Percentiles rank a stretch among this genome's conserved stretches.
Conservation (phyloP, 208 protist genomes). For the Entamoeba invadens region DNA sequence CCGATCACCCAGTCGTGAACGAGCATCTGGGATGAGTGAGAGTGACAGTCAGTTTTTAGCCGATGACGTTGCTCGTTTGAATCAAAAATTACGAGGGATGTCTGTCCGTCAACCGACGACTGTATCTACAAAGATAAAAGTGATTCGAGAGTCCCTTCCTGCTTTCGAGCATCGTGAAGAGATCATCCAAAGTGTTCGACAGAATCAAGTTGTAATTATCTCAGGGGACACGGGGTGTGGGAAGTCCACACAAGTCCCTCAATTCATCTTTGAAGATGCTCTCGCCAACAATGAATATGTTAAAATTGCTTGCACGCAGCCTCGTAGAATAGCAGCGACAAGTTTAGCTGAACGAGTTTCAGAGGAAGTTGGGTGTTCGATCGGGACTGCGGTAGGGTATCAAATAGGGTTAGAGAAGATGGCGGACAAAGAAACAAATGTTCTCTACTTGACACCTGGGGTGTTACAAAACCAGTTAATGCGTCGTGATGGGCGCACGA, state of each 20-base stretch:
- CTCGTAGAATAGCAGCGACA: slow-evolving; percentile 54
- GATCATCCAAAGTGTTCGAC: slow-evolving; percentile 38
- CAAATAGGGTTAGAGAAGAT: slow-evolving; percentile 85
- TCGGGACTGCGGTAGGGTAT: slow-evolving; percentile 77
- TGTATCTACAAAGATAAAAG: not conserved
- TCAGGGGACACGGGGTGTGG: slow-evolving; percentile 80
- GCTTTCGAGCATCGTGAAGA: not conserved
- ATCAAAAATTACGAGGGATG: not conserved
- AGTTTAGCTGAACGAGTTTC: slow-evolving; percentile 52
- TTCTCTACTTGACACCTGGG: slow-evolving; percentile 91
- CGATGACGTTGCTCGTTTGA: not conserved
- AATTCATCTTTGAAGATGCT: slow-evolving; percentile 66
- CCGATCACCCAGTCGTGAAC: not conserved
- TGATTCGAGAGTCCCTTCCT: not conserved
- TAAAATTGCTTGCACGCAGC: slow-evolving; percentile 62
- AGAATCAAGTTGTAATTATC: slow-evolving; percentile 71
- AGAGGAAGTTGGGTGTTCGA: slow-evolving; percentile 47
- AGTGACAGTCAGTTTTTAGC: not conserved
- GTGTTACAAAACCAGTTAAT: slow-evolving; percentile 90
- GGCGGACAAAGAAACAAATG: slow-evolving; percentile 56
- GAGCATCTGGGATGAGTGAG: not conserved
- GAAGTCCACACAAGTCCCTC: slow-evolving; percentile 84
- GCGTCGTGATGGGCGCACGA: slow-evolving; percentile 63
- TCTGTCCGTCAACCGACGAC: not conserved
- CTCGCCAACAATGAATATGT: slow-evolving; percentile 55